These are phyloP conservation scores for Leishmania amazonensis DNA, from an alignment of 208 protist species.

Conservation along the genomic window DNA sequence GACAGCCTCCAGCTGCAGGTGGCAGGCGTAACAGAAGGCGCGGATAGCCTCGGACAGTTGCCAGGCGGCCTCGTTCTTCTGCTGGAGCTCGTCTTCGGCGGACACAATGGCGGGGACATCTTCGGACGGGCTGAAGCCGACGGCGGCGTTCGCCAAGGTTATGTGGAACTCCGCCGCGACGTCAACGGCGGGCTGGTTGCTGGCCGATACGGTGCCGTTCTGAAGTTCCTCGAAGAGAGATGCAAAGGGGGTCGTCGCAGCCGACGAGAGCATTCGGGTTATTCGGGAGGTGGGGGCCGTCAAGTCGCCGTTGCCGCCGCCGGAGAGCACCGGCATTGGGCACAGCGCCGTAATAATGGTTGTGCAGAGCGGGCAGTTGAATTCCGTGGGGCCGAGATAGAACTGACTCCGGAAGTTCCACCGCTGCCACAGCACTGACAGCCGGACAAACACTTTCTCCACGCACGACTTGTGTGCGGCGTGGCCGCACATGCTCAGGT, in stretches of 20 bases:
- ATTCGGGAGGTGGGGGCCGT: not conserved
- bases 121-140: slow-evolving; percentile 40
- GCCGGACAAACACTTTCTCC: slow-evolving; percentile 50
- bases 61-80: slow-evolving; percentile 42
- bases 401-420: slow-evolving; percentile 41
- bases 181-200: slow-evolving; percentile 8
- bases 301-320: not conserved
- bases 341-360: slow-evolving; percentile 66
- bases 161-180: slow-evolving; percentile 36
- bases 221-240: slow-evolving; percentile 53
- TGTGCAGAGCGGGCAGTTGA: slow-evolving; percentile 72
- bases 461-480: slow-evolving; percentile 68
- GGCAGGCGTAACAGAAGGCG: slow-evolving; percentile 42
- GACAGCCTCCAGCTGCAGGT: slow-evolving; percentile 55
- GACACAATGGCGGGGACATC: slow-evolving; percentile 29
- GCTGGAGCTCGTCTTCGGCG: slow-evolving; percentile 50
- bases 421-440: slow-evolving; percentile 41
- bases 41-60: slow-evolving; percentile 59
- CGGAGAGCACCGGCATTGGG: slow-evolving; percentile 51
- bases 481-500: slow-evolving; percentile 71
- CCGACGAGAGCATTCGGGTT: not conserved
- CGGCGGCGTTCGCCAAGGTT: slow-evolving; percentile 42
- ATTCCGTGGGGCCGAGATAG: slow-evolving; percentile 50
- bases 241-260: not conserved
- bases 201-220: slow-evolving; percentile 14